Percentiles rank a stretch among this genome's conserved stretches.
Evolutionary conservation across 306 rosid species (phyloP).

Genomic region (Quercus cerris): DNA sequence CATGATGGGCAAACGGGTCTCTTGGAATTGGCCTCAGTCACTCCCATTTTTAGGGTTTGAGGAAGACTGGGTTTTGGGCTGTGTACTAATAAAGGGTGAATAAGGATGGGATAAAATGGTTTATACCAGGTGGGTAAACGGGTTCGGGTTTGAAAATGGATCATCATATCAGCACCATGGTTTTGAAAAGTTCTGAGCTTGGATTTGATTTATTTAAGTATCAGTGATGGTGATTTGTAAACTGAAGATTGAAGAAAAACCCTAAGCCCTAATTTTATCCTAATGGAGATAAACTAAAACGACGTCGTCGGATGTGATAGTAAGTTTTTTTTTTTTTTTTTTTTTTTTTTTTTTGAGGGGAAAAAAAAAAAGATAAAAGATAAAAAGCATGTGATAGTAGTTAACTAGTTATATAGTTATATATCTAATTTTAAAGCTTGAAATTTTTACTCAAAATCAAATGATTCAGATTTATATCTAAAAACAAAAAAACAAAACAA

Average conservation of each 20-base stretch:
- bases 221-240: neutral
- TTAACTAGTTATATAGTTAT: no score
- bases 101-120: neutral
- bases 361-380: no score
- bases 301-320: neutral
- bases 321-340: no score
- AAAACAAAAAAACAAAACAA: no score
- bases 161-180: constrained; percentile 6
- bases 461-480: no score
- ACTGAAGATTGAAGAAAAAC: neutral
- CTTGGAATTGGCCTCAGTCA: constrained; percentile 36
- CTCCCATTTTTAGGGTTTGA: constrained; percentile 36
- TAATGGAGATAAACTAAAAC: neutral
- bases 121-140: constrained; percentile 12
- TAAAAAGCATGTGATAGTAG: no score
- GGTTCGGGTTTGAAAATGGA: constrained; percentile 10
- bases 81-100: neutral
- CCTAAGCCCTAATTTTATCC: neutral
- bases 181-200: neutral
- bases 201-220: neutral
- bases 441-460: no score
- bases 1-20: constrained; percentile 73
- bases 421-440: no score
- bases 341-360: no score
- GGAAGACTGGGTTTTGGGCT: constrained; percentile 2